Evolutionary conservation across 352 stramenopile species (phyloP).

Genomic region (Phytophthora niederhauseri): DNA sequence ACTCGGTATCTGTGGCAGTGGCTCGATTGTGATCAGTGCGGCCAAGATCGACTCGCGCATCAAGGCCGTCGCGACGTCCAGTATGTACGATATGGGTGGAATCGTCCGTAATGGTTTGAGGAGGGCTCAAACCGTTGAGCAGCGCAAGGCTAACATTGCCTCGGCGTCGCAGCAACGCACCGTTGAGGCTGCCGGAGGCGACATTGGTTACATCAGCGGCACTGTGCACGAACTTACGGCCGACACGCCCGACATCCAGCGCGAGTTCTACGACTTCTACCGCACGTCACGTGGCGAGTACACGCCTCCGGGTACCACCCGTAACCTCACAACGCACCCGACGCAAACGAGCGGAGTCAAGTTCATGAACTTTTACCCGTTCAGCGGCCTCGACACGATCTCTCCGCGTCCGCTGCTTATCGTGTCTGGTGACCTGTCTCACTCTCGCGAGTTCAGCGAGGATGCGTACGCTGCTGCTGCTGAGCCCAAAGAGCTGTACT

Average conservation of each 20-base stretch:
- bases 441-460: conserved; percentile 25
- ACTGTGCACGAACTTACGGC: conserved; percentile 18
- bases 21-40: conserved; percentile 17
- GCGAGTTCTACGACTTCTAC: conserved; percentile 29
- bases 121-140: conserved; percentile 4
- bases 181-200: conserved; percentile 6
- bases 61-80: conserved; percentile 18
- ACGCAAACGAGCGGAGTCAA: conserved; percentile 3
- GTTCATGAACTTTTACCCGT: conserved; percentile 30
- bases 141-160: conserved; percentile 8
- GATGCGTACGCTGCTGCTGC: conserved; percentile 13
- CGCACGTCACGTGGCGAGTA: conserved; percentile 19
- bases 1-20: conserved; percentile 23
- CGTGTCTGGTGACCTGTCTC: conserved; percentile 14
- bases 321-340: background rate
- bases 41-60: conserved; percentile 28
- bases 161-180: conserved; percentile 4
- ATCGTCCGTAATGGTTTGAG: conserved; percentile 13
- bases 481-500: conserved; percentile 26
- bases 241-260: conserved; percentile 3
- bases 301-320: background rate
- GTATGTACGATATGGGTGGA: conserved; percentile 28
- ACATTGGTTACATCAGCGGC: conserved; percentile 3
- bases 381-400: conserved; percentile 29
- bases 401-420: conserved; percentile 21